phyloP scores from a whole-genome alignment of 257 asterid species.

The Gynochthodes officinalis region DNA sequence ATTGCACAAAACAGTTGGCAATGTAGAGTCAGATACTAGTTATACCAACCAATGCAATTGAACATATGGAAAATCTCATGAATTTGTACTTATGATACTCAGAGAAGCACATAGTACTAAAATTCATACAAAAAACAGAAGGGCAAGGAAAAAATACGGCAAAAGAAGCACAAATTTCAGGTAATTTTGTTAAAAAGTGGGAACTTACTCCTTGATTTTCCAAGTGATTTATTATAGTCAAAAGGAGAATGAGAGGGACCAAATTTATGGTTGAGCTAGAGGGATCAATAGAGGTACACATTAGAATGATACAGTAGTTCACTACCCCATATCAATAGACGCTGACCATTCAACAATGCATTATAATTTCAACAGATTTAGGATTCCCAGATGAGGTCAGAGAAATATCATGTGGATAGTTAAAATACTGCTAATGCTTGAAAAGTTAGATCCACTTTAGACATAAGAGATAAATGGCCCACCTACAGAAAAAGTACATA shows the following conservation, averaged over 20 bases:
- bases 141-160: not conserved
- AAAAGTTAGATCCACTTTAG: not conserved
- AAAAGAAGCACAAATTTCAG: not conserved
- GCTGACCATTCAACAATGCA: not conserved
- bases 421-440: not conserved
- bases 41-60: not conserved
- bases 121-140: not conserved
- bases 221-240: not conserved
- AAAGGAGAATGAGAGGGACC: not conserved
- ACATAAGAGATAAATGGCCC: not conserved
- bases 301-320: not conserved
- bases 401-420: not conserved
- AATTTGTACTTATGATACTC: not conserved
- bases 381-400: not conserved
- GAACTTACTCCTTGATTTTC: not conserved
- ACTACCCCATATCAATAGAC: not conserved
- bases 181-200: not conserved
- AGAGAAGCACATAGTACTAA: not conserved
- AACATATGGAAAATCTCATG: not conserved
- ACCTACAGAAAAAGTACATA: not conserved
- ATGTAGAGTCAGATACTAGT: not conserved
- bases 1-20: slow-evolving; percentile 7
- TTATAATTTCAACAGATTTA: not conserved
- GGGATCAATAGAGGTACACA: not conserved
- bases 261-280: not conserved